Base-by-base conservation (phyloP, 768 basidiomycete genomes). In the Roridomyces roridus region DNA sequence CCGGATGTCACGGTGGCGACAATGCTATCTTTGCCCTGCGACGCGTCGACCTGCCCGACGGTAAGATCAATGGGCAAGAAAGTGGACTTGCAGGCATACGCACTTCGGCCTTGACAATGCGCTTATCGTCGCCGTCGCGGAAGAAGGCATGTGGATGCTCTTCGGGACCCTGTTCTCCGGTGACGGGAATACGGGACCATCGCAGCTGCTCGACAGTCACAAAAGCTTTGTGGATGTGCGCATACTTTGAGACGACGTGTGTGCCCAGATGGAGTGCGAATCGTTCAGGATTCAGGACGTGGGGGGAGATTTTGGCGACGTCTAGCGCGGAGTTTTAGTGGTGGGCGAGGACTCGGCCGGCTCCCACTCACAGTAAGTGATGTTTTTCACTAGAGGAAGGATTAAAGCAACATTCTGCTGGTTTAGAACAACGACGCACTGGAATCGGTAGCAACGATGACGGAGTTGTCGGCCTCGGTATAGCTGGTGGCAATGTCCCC, bases 101-200 rank as follows among this genome's bases (percentile, higher is more conserved):
- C 46, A 88, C 84, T 71, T 83, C 80, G 14, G 80, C 85, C 18
- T 83, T 82, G 6, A 87, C 80, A 28, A 88, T 68, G 5, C 86
- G 80, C 77, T 91, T 96, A 69, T 98, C 96, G 4, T 95, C 92
- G 2, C 96, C 96, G 64, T 98, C 93, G 21, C 96, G 80, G 53
- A 82, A 78, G 72, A 96, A 98, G 15, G 93, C 84, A 69, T 96
- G 92, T 7, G 83, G 70, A 70, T 98, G 95, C 2, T 70, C 75
- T 36, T 68, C 61, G 0, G 54, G 69, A 0, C 68, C 72, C 43
- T 77, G 69, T 29, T 74, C 75, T 7, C 72, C 77, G 6, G 75
- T 70, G 31, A 90, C 78, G 4, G 76, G 70, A 57, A 97, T 90
- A 6, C 95, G 84, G 3, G 85, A 76, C 96, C 96, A 98, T 40